phyloP scores from a whole-genome alignment of 2,329 filamentous ascomycete genomes.

The Tolypocladium endophyticum region DNA sequence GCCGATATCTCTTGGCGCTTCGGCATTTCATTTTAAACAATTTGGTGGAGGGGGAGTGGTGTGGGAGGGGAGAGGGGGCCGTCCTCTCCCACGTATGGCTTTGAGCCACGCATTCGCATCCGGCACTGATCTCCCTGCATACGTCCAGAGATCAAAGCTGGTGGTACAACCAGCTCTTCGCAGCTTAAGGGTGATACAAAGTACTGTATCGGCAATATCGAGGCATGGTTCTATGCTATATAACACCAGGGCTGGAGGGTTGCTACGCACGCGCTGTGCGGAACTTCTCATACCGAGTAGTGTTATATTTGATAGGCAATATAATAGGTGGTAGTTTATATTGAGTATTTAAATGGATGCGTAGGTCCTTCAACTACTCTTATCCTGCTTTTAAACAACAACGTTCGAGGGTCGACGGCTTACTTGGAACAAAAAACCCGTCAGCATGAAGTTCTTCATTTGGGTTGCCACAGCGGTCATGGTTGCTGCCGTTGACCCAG shows the following conservation, averaged over 20 bases:
- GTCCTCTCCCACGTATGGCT: not conserved
- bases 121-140: not conserved
- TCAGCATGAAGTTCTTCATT: not conserved
- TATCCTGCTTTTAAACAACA: not conserved
- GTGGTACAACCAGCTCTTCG: not conserved
- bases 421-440: not conserved
- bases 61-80: too few relatives aligned
- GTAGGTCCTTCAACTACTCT: too few relatives aligned
- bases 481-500: not conserved
- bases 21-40: not conserved
- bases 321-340: not conserved
- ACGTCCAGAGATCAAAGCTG: too few relatives aligned
- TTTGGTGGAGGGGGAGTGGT: too few relatives aligned
- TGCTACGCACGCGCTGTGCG: too few relatives aligned
- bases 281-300: not conserved
- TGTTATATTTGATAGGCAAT: too few relatives aligned
- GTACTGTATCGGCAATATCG: not conserved
- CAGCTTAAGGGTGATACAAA: not conserved
- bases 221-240: not conserved
- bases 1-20: not conserved
- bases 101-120: not conserved
- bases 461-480: not conserved
- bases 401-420: not conserved
- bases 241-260: too few relatives aligned
- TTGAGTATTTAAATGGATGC: not conserved